Percentiles rank a stretch among this genome's conserved stretches.
Conservation (phyloP, 257 asterid species). For the Linderniella brevidens region DNA sequence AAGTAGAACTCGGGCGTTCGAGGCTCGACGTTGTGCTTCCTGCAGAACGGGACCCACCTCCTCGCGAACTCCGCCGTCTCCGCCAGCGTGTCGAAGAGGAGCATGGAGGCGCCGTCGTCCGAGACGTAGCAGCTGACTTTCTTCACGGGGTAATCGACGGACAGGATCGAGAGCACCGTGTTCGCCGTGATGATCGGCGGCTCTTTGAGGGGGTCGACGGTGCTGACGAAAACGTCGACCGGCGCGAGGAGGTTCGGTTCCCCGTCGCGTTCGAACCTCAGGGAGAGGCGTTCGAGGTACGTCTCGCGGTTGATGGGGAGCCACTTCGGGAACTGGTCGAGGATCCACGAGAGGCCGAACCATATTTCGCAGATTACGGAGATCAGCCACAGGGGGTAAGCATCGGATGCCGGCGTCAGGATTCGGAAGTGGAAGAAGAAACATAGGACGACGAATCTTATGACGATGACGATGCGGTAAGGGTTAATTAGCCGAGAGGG, state of each 20-base stretch:
- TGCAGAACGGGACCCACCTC: constrained; percentile 86
- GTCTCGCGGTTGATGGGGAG: constrained; percentile 65
- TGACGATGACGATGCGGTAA: constrained; percentile 57
- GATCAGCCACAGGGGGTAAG: constrained; percentile 62
- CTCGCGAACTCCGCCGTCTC: constrained; percentile 75
- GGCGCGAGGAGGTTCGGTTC: constrained; percentile 34
- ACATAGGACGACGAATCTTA: constrained; percentile 40
- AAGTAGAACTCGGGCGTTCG: constrained; percentile 77
- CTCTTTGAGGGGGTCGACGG: constrained; percentile 77
- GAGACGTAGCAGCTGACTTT: constrained; percentile 78
- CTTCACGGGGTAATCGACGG: constrained; percentile 67
- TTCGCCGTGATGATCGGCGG: constrained; percentile 81
- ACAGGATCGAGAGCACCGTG: constrained; percentile 58
- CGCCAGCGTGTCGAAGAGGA: constrained; percentile 51
- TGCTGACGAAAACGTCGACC: constrained; percentile 55
- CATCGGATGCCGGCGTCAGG: constrained; percentile 57
- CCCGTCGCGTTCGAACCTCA: constrained; percentile 66
- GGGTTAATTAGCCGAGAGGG: constrained; percentile 65
- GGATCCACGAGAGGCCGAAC: constrained; percentile 82
- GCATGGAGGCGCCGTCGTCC: constrained; percentile 90
- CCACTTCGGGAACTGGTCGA: constrained; percentile 88
- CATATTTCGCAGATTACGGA: constrained; percentile 79
- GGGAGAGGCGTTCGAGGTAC: constrained; percentile 58
- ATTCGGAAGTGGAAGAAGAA: constrained; percentile 74
- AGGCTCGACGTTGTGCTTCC: constrained; percentile 59